phyloP scores from a whole-genome alignment of 1,284 basidiomycete genomes.

The Ustilago trichophora region DNA sequence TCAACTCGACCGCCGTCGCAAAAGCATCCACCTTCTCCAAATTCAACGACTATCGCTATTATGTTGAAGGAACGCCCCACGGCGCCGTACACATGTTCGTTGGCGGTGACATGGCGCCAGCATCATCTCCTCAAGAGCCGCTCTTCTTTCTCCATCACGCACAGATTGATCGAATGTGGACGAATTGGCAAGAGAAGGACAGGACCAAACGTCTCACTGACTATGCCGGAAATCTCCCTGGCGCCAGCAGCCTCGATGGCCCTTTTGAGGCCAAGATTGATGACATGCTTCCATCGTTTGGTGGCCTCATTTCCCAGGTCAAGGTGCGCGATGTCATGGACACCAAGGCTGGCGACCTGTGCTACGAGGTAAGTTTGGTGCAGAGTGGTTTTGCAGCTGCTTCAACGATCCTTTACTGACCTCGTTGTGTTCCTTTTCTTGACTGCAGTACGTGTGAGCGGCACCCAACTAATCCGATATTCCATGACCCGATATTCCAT shows the following conservation, averaged over 20 bases:
- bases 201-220: neutral
- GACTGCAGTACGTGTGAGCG: too few species aligned
- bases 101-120: conserved; percentile 9
- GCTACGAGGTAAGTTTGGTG: conserved; percentile 12
- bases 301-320: conserved; percentile 4
- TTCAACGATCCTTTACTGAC: too few species aligned
- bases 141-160: conserved; percentile 20
- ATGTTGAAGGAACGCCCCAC: conserved; percentile 9
- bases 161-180: conserved; percentile 13
- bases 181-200: conserved; percentile 10
- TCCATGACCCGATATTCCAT: too few species aligned
- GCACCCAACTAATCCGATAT: too few species aligned
- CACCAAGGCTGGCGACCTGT: conserved; percentile 10
- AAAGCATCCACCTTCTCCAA: neutral
- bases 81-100: conserved; percentile 16
- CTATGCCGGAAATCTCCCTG: conserved; percentile 12
- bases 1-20: conserved; percentile 4
- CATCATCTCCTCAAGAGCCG: conserved; percentile 9
- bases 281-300: conserved; percentile 10
- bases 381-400: too few species aligned
- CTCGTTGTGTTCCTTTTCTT: too few species aligned
- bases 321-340: conserved; percentile 14
- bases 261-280: conserved; percentile 10
- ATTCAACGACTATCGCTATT: conserved; percentile 17
- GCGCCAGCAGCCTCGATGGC: neutral